Evolutionary conservation across 257 asterid species (phyloP), one percentile per base, ranked within the genome.

Genomic region (Voacanga thouarsii): DNA sequence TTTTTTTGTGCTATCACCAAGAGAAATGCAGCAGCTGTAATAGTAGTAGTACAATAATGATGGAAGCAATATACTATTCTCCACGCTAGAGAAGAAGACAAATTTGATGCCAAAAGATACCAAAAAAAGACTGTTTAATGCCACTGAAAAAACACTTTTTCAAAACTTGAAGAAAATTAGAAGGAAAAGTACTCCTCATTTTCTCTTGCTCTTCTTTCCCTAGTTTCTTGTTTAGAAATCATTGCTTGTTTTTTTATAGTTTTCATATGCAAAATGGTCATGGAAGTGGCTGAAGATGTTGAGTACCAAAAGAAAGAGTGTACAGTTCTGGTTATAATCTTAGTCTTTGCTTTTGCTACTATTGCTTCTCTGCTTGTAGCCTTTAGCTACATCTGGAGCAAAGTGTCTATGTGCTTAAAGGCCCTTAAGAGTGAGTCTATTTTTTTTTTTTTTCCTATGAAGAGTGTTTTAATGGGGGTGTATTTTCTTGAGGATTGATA

Each of bases 311-410:
- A 84, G 78, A 84, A 82, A 79, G 97, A 90, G 86, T 89, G 72
- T 79, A 69, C 80, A 16, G 93, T 80, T 68, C 68, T 88, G 76
- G 85, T 84, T 30, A 82, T 83, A n/a, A 75, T 90, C 80, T 77
- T 92, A n/a, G 82, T 89, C 11, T 75, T 89, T 74, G 97, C 98
- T 59, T 85, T 94, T 26, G 61, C 87, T 24, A 87, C 97, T 63
- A 76, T 92, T 82, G 88, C 88, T 74, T 92, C 97, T 8, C 72
- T 89, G 85, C 85, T 91, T 12, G 83, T 84, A 9, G 87, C 97
- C 21, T 85, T 94, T 61, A 78, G 82, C 77, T 90, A 92, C 80
- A 86, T 94, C 72, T 81, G 94, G 51, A 78, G 70, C 86, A 92
- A 89, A 83, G 90, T 92, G 77, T 86, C 97, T 80, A 85, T 80